A percentile compares a stretch with the other conserved stretches of the same genome.
These are phyloP conservation scores for Arthrocladium fulminans DNA, from an alignment of 2,329 filamentous ascomycete species.

Conservation along the genomic window DNA sequence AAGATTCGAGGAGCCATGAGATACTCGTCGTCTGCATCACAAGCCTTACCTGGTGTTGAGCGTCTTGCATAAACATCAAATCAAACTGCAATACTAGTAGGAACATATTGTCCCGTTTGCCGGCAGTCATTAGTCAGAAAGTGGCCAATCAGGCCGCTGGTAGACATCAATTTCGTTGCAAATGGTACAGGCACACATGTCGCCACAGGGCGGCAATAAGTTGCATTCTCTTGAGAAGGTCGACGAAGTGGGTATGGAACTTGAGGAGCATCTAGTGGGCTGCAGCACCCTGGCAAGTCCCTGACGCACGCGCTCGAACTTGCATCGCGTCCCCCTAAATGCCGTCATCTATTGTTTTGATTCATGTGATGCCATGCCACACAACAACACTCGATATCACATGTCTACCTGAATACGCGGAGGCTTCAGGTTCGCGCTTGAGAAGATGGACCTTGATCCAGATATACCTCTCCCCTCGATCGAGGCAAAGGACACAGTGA, in stretches of 20 bases:
- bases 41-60: too few relatives aligned
- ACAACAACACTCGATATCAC: background rate
- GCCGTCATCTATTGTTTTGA: background rate
- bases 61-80: too few relatives aligned
- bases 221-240: background rate
- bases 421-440: background rate
- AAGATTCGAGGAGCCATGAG: constrained; percentile 24
- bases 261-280: background rate
- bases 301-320: background rate
- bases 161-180: too few relatives aligned
- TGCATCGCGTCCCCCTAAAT: background rate
- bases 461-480: constrained; percentile 11
- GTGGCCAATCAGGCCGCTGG: too few relatives aligned
- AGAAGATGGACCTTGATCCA: constrained; percentile 9
- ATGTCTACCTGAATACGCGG: background rate
- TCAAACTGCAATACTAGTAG: too few relatives aligned
- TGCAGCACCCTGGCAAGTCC: background rate
- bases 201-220: too few relatives aligned
- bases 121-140: too few relatives aligned
- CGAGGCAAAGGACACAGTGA: constrained; percentile 6
- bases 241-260: background rate
- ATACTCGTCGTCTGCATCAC: too few relatives aligned
- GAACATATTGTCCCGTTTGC: too few relatives aligned
- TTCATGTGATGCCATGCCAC: background rate
- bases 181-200: too few relatives aligned